A percentile compares a stretch with the other conserved stretches of the same genome.
Conservation (phyloP, 2,329 filamentous ascomycete genomes). For the Sporothrix phasma region DNA sequence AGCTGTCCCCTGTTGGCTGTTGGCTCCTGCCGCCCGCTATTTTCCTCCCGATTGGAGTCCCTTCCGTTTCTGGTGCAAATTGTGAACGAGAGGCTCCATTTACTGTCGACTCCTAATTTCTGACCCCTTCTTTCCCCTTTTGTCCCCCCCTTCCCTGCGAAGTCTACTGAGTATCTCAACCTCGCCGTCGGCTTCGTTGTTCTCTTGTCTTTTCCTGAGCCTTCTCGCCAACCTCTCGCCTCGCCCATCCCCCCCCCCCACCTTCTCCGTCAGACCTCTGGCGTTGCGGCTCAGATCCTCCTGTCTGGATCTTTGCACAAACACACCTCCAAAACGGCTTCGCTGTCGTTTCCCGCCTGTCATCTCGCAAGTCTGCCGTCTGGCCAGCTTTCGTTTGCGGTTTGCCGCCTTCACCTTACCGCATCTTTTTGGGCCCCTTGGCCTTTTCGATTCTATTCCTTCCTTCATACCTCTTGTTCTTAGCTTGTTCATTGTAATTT, state of each 20-base stretch:
- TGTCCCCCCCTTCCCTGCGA: not conserved
- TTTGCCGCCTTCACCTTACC: not conserved
- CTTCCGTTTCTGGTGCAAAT: conserved; percentile 7
- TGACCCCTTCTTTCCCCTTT: not conserved
- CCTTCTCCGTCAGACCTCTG: not conserved
- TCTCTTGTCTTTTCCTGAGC: not conserved
- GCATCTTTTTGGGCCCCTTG: not conserved
- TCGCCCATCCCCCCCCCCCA: not conserved
- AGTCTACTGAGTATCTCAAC: not conserved
- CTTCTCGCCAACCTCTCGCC: not conserved
- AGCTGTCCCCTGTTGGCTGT: not conserved
- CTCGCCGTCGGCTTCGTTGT: not conserved
- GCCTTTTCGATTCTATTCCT: not conserved
- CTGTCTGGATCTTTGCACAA: not conserved
- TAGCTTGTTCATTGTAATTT: not conserved
- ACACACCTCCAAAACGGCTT: not conserved
- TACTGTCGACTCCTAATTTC: conserved; percentile 4
- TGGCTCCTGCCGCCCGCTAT: conserved; percentile 1
- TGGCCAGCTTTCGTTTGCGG: conserved; percentile 1
- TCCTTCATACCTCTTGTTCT: conserved; percentile 1
- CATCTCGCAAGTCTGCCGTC: not conserved
- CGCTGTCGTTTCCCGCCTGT: not conserved
- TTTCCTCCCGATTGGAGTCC: not conserved
- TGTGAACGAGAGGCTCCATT: not conserved
- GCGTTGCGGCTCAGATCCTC: conserved; percentile 2